A percentile compares a stretch with the other conserved stretches of the same genome.
These are phyloP conservation scores for Musa beccarii DNA, from an alignment of 176 grass and related monocot species.

Conservation along the genomic window DNA sequence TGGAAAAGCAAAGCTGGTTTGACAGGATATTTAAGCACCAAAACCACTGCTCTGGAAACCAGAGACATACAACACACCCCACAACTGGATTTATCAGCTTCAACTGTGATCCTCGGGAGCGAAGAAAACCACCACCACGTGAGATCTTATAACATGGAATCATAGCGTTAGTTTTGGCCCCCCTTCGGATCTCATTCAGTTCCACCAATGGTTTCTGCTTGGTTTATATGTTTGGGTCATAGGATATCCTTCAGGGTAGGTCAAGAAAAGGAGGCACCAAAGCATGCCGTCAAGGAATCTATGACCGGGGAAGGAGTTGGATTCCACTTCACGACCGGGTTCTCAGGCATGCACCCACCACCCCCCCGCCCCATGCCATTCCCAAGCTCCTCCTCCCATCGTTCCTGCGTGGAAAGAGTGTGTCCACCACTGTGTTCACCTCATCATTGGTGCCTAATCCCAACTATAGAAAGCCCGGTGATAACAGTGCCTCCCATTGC, in stretches of 20 bases:
- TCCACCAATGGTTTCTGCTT: not conserved
- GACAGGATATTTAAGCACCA: not conserved
- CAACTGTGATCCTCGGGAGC: not conserved
- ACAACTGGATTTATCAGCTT: not conserved
- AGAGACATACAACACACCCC: not conserved
- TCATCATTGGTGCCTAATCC: slow-evolving; percentile 11
- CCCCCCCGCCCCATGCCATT: not conserved
- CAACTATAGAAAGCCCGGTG: slow-evolving; percentile 2
- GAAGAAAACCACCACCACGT: not conserved
- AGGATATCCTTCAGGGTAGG: not conserved
- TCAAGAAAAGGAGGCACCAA: not conserved
- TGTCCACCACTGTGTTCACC: not conserved
- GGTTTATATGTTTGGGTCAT: not conserved
- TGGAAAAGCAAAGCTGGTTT: not conserved
- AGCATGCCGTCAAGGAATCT: slow-evolving; percentile 1
- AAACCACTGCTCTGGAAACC: not conserved
- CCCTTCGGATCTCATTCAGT: not conserved
- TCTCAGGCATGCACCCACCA: not conserved
- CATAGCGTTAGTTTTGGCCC: not conserved
- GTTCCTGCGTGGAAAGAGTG: not conserved
- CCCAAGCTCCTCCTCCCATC: not conserved
- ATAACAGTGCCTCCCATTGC: not conserved
- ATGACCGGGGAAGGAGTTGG: not conserved
- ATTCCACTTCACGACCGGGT: slow-evolving; percentile 5
- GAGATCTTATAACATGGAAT: not conserved